Evolutionary conservation across 1,139 yeast genomes (phyloP).

Genomic region (Kodamaea plutei): DNA sequence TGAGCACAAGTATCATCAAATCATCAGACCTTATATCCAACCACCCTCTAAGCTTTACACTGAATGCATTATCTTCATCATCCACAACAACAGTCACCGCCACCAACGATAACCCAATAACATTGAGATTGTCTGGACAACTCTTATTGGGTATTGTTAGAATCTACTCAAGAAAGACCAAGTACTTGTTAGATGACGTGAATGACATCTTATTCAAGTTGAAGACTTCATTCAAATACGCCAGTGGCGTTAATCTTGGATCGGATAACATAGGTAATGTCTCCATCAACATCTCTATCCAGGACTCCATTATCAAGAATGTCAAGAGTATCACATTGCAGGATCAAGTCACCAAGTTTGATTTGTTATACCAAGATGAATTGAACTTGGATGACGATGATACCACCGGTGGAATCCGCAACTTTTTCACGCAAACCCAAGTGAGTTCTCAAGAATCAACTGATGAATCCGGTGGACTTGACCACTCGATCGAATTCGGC

Average conservation of each 20-base stretch:
- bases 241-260: constrained; percentile 31
- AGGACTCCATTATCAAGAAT: constrained; percentile 48
- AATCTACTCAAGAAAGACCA: constrained; percentile 83
- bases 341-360: constrained; percentile 78
- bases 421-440: constrained; percentile 11
- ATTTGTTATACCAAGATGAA: constrained; percentile 64
- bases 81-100: not conserved
- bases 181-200: constrained; percentile 80
- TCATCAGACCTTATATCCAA: constrained; percentile 55
- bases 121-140: constrained; percentile 85
- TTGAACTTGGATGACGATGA: constrained; percentile 50
- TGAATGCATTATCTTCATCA: constrained; percentile 6
- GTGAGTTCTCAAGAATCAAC: constrained; percentile 8
- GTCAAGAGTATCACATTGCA: constrained; percentile 57
- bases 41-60: constrained; percentile 15
- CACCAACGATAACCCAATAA: constrained; percentile 38
- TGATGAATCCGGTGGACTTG: constrained; percentile 27
- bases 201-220: constrained; percentile 71
- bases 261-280: constrained; percentile 24
- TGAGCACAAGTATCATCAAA: constrained; percentile 66
- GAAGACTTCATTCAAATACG: constrained; percentile 62
- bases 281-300: constrained; percentile 39
- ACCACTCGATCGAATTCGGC: constrained; percentile 58
- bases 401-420: not conserved
- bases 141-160: constrained; percentile 83